Percentiles rank a stretch among this genome's conserved stretches.
phyloP scores from a whole-genome alignment of 306 rosid species.

The Fragaria ananassa region DNA sequence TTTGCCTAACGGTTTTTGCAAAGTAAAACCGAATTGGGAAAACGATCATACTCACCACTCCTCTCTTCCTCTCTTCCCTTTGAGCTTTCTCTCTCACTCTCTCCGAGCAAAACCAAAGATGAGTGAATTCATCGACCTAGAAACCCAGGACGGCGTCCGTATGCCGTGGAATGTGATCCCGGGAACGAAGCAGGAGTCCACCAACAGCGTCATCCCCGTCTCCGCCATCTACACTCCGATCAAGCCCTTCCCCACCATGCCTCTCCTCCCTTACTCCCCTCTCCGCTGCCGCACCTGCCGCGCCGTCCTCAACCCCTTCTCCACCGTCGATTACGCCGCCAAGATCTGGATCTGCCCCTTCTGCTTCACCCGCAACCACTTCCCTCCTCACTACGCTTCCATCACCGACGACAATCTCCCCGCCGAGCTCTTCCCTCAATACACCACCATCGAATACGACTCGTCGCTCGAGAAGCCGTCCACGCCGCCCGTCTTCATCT shows the following conservation, averaged over 20 bases:
- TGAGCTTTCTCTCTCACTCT: neutral
- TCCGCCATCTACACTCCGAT: constrained; percentile 84
- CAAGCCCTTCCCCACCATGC: constrained; percentile 63
- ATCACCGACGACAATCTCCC: constrained; percentile 86
- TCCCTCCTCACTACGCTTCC: constrained; percentile 80
- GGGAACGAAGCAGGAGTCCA: constrained; percentile 72
- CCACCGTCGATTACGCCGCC: constrained; percentile 88
- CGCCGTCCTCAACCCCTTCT: constrained; percentile 82
- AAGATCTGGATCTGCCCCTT: constrained; percentile 99
- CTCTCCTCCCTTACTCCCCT: constrained; percentile 68
- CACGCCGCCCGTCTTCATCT: constrained; percentile 64
- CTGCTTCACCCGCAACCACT: constrained; percentile 87
- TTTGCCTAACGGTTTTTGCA: too few relatives aligned
- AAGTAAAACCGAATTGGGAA: too few relatives aligned
- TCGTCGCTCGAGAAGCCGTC: constrained; percentile 28
- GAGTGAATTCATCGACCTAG: constrained; percentile 89
- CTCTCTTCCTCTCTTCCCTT: too few relatives aligned
- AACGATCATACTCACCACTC: too few relatives aligned
- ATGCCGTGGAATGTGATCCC: constrained; percentile 99
- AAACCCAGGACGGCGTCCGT: constrained; percentile 90
- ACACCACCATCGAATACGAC: constrained; percentile 83
- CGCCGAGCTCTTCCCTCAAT: constrained; percentile 90
- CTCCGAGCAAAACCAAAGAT: constrained; percentile 17
- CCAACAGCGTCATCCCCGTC: constrained; percentile 68
- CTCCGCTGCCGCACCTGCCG: constrained; percentile 96